These are phyloP conservation scores for Scheffersomyces stipitis DNA, from an alignment of 805 yeast genomes.

Conservation along the genomic window DNA sequence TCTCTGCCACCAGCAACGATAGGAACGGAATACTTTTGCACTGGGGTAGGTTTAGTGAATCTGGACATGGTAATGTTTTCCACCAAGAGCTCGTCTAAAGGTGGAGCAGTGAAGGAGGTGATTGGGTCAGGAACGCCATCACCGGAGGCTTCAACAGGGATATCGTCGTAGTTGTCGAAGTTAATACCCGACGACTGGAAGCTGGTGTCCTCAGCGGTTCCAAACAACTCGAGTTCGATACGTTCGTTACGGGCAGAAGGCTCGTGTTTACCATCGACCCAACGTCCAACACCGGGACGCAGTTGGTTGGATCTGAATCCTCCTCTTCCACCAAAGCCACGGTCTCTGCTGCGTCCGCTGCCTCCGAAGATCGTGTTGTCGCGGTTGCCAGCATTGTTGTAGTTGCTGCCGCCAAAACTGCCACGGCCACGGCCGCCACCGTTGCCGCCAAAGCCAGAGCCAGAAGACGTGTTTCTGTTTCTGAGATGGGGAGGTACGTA, in stretches of 20 bases:
- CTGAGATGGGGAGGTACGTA: conserved; percentile 36
- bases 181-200: conserved; percentile 96
- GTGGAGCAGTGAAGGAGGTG: conserved; percentile 83
- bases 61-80: conserved; percentile 86
- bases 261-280: conserved; percentile 83
- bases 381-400: conserved; percentile 32
- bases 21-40: conserved; percentile 90
- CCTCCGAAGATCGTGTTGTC: no score
- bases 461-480: conserved; percentile 29
- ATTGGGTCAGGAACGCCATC: conserved; percentile 93
- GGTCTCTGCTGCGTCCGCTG: conserved; percentile 12
- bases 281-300: conserved; percentile 69
- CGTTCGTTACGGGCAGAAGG: conserved; percentile 73
- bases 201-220: conserved; percentile 68
- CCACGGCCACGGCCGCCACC: conserved; percentile 15
- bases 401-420: conserved; percentile 26
- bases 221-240: conserved; percentile 80
- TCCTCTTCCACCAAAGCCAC: conserved; percentile 19
- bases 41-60: conserved; percentile 95
- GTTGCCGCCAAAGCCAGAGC: conserved; percentile 14
- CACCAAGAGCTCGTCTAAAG: conserved; percentile 80
- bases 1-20: conserved; percentile 87
- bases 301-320: conserved; percentile 26
- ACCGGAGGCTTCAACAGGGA: conserved; percentile 98
- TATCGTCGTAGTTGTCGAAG: conserved; percentile 97